These are phyloP conservation scores for Madurella fahalii DNA, from an alignment of 2,329 filamentous ascomycete species.

Conservation along the genomic window DNA sequence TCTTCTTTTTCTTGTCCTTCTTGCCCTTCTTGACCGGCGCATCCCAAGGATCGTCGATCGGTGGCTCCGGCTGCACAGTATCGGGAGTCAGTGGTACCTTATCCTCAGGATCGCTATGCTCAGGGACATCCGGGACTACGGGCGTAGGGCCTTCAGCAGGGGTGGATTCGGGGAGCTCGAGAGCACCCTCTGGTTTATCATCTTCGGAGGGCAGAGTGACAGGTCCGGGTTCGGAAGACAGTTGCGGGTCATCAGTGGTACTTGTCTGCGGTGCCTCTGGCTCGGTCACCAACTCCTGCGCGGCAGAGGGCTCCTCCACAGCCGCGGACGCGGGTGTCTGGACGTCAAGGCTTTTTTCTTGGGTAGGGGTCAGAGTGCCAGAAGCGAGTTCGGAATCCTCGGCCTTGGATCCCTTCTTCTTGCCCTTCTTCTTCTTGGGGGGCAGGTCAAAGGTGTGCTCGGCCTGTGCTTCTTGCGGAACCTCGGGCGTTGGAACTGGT, in stretches of 20 bases:
- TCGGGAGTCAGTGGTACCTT: not conserved
- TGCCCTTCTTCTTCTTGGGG: conserved; percentile 28
- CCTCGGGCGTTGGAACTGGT: not conserved
- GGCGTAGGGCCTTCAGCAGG: conserved; percentile 1
- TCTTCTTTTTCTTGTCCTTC: conserved; percentile 30
- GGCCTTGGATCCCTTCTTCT: conserved; percentile 24
- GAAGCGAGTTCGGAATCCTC: conserved; percentile 14
- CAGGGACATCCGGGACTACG: not conserved
- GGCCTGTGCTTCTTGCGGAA: not conserved
- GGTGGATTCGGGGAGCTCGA: not conserved
- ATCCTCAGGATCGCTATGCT: not conserved
- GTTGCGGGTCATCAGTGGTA: not conserved
- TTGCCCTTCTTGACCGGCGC: conserved; percentile 32
- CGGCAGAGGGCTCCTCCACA: not conserved
- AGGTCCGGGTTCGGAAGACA: not conserved
- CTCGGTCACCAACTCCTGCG: conserved; percentile 4
- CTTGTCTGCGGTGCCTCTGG: not conserved
- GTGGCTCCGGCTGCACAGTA: conserved; percentile 2
- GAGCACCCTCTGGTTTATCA: not conserved
- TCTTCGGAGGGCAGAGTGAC: not conserved
- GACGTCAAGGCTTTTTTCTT: conserved; percentile 3
- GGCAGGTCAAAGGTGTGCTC: not conserved
- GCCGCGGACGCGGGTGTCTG: not conserved
- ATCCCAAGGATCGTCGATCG: conserved; percentile 24
- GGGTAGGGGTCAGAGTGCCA: conserved; percentile 6